phyloP scores from a whole-genome alignment of 768 basidiomycete genomes.

The Kwoniella europaea region DNA sequence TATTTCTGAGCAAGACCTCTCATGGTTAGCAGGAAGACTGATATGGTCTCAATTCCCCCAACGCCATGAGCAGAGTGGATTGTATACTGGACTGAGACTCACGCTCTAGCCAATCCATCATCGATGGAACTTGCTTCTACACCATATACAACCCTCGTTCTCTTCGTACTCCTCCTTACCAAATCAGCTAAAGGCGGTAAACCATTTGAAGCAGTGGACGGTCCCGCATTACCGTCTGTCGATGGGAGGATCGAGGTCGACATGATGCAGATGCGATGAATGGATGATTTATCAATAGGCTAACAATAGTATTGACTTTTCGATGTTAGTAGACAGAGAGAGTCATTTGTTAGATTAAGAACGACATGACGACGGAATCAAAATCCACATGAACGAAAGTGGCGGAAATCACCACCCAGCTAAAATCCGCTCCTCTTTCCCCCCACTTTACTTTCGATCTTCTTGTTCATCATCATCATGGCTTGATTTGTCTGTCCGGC shows the following conservation, averaged over 20 bases:
- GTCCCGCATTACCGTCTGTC: conserved; percentile 36
- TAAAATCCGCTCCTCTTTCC: no score
- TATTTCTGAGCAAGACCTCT: conserved; percentile 38
- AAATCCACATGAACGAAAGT: background rate
- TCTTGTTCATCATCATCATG: no score
- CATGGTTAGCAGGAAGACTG: background rate
- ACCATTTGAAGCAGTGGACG: conserved; percentile 25
- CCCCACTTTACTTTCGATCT: no score
- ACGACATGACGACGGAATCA: conserved; percentile 12
- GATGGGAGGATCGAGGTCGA: conserved; percentile 20
- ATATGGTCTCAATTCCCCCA: no score
- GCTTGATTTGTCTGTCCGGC: no score
- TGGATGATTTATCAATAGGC: background rate
- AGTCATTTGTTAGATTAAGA: background rate
- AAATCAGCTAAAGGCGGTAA: conserved; percentile 54
- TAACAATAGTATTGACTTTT: background rate
- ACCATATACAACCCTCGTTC: conserved; percentile 55
- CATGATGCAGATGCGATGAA: conserved; percentile 8
- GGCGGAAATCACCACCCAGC: no score
- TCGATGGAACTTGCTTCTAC: conserved; percentile 39
- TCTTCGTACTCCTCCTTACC: conserved; percentile 51
- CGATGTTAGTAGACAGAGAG: background rate
- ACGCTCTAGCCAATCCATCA: conserved; percentile 55
- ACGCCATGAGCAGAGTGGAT: no score
- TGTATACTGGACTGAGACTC: conserved; percentile 17